A percentile compares a stretch with the other conserved stretches of the same genome.
These are phyloP conservation scores for Rhododendron molle DNA, from an alignment of 148 eudicot genomes.

Conservation along the genomic window DNA sequence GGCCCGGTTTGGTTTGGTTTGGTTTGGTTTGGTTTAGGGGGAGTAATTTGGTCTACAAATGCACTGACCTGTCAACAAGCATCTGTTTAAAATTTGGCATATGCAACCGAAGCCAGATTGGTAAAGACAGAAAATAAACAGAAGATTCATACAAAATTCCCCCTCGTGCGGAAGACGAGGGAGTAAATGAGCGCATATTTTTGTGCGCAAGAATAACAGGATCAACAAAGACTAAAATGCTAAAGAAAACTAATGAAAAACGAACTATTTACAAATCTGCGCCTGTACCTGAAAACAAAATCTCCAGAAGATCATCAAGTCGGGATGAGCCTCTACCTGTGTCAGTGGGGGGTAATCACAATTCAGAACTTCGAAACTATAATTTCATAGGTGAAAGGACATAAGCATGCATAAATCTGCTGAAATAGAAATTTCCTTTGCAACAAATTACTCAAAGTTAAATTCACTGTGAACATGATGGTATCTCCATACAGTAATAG, in stretches of 20 bases:
- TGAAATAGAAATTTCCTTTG: background rate
- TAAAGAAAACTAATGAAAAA: background rate
- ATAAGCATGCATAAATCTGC: background rate
- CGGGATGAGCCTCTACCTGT: background rate
- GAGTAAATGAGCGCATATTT: background rate
- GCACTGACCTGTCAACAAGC: background rate
- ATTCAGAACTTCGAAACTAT: background rate
- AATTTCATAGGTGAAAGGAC: background rate
- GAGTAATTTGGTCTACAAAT: background rate
- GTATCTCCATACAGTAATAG: background rate
- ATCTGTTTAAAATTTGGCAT: background rate
- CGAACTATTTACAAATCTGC: background rate
- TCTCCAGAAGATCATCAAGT: background rate
- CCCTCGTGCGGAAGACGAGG: background rate
- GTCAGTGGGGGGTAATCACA: background rate
- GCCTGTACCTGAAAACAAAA: background rate
- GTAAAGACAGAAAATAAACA: background rate
- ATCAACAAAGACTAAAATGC: background rate
- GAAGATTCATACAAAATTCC: conserved; percentile 1
- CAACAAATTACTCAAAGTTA: background rate
- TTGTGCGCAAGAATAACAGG: background rate
- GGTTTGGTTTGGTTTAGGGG: too few relatives aligned
- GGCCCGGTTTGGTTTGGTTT: too few relatives aligned
- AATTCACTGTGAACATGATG: background rate
- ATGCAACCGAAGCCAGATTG: background rate